Evolutionary conservation across 768 basidiomycete species (phyloP).

Genomic region (Polyporus arcularius): DNA sequence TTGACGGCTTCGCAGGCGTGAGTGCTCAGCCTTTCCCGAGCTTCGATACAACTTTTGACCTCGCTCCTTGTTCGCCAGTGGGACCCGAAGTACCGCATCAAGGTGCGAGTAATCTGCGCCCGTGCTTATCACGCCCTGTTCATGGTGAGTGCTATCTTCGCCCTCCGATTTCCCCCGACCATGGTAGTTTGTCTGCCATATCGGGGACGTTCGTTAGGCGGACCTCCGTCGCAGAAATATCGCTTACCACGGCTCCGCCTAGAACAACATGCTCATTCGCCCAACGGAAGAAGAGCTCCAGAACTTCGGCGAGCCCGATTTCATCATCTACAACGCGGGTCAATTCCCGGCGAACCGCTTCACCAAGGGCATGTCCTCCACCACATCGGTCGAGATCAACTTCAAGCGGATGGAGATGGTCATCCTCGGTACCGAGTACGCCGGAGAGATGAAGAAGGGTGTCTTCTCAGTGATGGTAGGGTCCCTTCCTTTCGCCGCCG

Average conservation of each 20-base stretch:
- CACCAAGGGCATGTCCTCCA: constrained; percentile 99
- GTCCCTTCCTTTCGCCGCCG: constrained; percentile 2
- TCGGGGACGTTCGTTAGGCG: constrained; percentile 5
- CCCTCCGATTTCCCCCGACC: constrained; percentile 7
- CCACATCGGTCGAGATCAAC: constrained; percentile 99
- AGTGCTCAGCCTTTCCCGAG: constrained; percentile 27
- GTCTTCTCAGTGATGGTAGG: constrained; percentile 96
- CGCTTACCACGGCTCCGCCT: constrained; percentile 12
- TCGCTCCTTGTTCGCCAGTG: constrained; percentile 49
- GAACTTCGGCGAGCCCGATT: constrained; percentile 96
- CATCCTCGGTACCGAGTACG: constrained; percentile 97
- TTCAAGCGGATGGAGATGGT: constrained; percentile 99
- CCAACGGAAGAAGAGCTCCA: constrained; percentile 93
- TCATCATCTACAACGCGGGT: constrained; percentile 99
- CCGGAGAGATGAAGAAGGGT: constrained; percentile 99
- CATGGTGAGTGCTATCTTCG: constrained; percentile 67
- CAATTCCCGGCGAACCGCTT: constrained; percentile 99
- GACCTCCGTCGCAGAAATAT: constrained; percentile 13
- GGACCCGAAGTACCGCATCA: constrained; percentile 99
- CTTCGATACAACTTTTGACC: not conserved
- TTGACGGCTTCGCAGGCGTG: constrained; percentile 92
- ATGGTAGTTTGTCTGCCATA: constrained; percentile 3
- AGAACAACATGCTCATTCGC: constrained; percentile 99
- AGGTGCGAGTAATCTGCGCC: constrained; percentile 98
- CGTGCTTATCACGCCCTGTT: constrained; percentile 98